These are phyloP conservation scores for Fraxinus nigra DNA, from an alignment of 305 asterid species.

Conservation along the genomic window DNA sequence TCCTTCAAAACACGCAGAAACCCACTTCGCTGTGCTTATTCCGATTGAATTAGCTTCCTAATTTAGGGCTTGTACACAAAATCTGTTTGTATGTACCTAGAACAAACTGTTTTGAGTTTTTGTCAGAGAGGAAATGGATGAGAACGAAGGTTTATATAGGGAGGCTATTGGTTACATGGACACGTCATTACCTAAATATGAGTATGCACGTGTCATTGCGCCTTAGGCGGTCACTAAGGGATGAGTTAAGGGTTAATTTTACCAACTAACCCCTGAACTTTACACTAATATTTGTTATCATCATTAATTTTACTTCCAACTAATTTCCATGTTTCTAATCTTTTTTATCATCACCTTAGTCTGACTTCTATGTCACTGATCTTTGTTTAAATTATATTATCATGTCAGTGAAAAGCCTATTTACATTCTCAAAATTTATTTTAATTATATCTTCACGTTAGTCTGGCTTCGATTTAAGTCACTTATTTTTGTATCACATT, in stretches of 20 bases:
- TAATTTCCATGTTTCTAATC: not conserved
- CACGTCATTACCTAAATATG: slow-evolving; percentile 46
- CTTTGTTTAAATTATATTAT: no score
- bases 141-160: slow-evolving; percentile 58
- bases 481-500: no score
- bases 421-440: no score
- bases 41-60: slow-evolving; percentile 14
- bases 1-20: slow-evolving; percentile 27
- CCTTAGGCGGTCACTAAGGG: slow-evolving; percentile 24
- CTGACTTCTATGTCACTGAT: not conserved
- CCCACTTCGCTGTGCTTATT: slow-evolving; percentile 27
- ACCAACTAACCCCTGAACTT: not conserved
- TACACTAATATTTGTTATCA: not conserved
- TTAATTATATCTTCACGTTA: no score
- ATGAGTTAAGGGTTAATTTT: not conserved
- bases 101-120: slow-evolving; percentile 19
- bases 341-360: not conserved
- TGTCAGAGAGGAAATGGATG: slow-evolving; percentile 45
- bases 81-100: not conserved
- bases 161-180: slow-evolving; percentile 47
- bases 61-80: not conserved
- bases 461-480: no score
- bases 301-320: not conserved
- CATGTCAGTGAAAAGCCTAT: not conserved
- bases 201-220: slow-evolving; percentile 55